phyloP scores from a whole-genome alignment of 164 flowering plant genomes.

The Stephania yunnanensis region DNA sequence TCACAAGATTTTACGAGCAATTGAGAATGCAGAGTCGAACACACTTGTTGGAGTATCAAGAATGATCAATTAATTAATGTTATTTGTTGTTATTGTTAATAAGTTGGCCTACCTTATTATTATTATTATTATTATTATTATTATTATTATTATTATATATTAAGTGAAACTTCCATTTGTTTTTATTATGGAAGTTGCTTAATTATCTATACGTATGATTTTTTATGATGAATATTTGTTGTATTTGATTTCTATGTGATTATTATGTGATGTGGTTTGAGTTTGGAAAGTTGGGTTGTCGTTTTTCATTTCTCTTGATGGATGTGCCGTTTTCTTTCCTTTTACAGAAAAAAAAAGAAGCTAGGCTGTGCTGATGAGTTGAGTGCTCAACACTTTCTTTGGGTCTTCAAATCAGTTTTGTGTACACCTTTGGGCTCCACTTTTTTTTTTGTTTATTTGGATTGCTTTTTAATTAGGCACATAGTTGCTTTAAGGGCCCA shows the following conservation, averaged over 20 bases:
- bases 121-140: too few relatives aligned
- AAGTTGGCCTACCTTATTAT: not conserved
- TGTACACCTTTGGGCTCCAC: not conserved
- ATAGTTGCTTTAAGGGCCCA: not conserved
- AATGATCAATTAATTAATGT: not conserved
- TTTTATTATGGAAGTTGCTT: conserved; percentile 16
- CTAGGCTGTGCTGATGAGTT: too few relatives aligned
- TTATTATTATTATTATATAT: too few relatives aligned
- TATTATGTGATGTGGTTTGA: not conserved
- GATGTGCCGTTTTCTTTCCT: too few relatives aligned
- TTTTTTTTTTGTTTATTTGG: not conserved
- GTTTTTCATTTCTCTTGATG: too few relatives aligned
- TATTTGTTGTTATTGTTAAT: too few relatives aligned
- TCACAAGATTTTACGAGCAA: conserved; percentile 49
- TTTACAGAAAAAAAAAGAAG: too few relatives aligned
- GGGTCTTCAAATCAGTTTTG: not conserved
- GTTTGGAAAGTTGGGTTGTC: not conserved
- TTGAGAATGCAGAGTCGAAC: conserved; percentile 37
- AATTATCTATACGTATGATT: not conserved
- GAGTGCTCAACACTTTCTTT: not conserved
- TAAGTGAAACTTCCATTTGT: conserved; percentile 12
- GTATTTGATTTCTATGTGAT: not conserved
- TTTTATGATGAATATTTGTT: not conserved
- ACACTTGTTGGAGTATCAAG: conserved; percentile 35
- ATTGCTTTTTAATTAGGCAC: not conserved